Conservation (phyloP, 2,329 filamentous ascomycete species). For the Pezicula radicicola region DNA sequence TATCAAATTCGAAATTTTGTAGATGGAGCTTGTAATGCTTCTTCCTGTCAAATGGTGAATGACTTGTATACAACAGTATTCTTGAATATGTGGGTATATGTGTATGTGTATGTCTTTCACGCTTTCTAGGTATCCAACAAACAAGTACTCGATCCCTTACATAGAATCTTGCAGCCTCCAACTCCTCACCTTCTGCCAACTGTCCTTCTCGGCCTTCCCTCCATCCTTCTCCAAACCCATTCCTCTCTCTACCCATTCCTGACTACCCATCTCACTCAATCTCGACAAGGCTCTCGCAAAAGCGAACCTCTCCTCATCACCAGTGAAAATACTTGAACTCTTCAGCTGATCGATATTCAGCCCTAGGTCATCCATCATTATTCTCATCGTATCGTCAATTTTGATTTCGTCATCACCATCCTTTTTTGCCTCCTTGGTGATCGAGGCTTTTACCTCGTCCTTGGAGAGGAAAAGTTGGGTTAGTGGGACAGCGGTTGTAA, state of each 20-base stretch:
- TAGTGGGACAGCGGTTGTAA: conserved; percentile 84
- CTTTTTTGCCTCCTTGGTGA: conserved; percentile 43
- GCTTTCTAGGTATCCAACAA: no score
- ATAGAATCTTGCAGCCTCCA: conserved; percentile 45
- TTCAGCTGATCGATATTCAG: conserved; percentile 83
- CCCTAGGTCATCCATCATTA: conserved; percentile 83
- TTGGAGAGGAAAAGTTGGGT: conserved; percentile 81
- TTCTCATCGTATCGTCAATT: conserved; percentile 69
- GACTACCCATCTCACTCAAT: conserved; percentile 88
- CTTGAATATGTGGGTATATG: no score
- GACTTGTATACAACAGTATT: no score
- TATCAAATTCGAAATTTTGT: no score
- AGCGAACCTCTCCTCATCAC: conserved; percentile 94
- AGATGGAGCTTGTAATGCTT: no score
- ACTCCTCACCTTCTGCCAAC: conserved; percentile 44
- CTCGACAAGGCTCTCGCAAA: conserved; percentile 86
- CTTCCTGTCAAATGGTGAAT: no score
- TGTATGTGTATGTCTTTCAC: no score
- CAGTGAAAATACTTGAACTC: conserved; percentile 81
- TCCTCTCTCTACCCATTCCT: conserved; percentile 89
- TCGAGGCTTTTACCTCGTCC: conserved; percentile 61
- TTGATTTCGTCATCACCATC: conserved; percentile 30
- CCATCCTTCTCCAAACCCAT: conserved; percentile 42
- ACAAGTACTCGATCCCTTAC: conserved; percentile 8
- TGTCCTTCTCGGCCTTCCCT: conserved; percentile 41